These are phyloP conservation scores for Mrakiaceae sp. DNA, from an alignment of 1,284 basidiomycete species.

Conservation along the genomic window DNA sequence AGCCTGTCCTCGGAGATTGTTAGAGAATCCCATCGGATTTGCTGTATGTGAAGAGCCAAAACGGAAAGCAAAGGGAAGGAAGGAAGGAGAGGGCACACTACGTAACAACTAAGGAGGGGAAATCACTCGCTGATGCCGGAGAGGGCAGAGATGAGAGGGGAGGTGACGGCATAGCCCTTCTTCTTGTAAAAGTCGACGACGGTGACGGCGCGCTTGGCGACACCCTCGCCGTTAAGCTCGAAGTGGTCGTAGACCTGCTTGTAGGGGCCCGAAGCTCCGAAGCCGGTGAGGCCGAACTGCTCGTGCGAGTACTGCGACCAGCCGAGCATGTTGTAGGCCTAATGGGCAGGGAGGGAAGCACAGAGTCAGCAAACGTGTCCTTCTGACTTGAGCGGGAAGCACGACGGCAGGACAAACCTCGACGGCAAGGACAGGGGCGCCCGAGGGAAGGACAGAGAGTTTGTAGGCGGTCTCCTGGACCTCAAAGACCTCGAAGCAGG, in stretches of 20 bases:
- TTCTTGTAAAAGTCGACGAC: slow-evolving; percentile 78
- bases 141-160: slow-evolving; percentile 51
- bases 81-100: too few relatives aligned
- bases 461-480: slow-evolving; percentile 68
- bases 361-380: slow-evolving; percentile 24
- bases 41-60: too few relatives aligned
- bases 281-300: slow-evolving; percentile 65
- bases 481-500: slow-evolving; percentile 84
- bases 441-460: slow-evolving; percentile 72
- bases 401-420: slow-evolving; percentile 37
- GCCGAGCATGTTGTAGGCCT: slow-evolving; percentile 48
- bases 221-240: slow-evolving; percentile 54
- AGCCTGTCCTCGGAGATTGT: too few relatives aligned
- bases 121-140: slow-evolving; percentile 5
- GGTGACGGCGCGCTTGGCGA: slow-evolving; percentile 65
- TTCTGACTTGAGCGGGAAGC: slow-evolving; percentile 42
- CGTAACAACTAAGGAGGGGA: too few relatives aligned
- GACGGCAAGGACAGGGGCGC: slow-evolving; percentile 78
- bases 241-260: slow-evolving; percentile 81
- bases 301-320: slow-evolving; percentile 84
- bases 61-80: too few relatives aligned
- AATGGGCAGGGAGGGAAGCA: background rate
- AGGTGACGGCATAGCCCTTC: slow-evolving; percentile 58
- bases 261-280: slow-evolving; percentile 85
- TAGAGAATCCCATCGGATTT: too few relatives aligned